Conservation (phyloP, 352 stramenopile species). For the Pythium sp. region DNA sequence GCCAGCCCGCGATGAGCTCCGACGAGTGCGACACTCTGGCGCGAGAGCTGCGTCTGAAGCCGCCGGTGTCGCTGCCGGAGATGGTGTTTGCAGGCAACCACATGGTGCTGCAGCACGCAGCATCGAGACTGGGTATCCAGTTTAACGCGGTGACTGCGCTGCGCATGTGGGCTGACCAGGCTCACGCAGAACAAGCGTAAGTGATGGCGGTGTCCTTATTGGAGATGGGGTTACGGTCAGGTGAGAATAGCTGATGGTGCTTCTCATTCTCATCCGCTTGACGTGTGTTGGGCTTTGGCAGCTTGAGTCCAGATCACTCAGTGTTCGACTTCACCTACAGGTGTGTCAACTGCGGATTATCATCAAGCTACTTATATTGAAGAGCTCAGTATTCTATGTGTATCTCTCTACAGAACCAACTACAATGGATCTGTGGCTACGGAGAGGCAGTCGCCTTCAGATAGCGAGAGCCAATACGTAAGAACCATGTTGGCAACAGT, state of each 20-base stretch:
- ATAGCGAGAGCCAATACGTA: conserved; percentile 4
- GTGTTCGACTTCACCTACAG: conserved; percentile 66
- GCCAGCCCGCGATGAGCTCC: conserved; percentile 43
- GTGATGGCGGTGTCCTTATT: conserved; percentile 6
- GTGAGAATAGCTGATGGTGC: not conserved
- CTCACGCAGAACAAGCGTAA: conserved; percentile 20
- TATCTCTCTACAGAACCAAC: conserved; percentile 22
- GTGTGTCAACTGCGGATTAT: conserved; percentile 10
- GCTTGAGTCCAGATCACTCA: conserved; percentile 27
- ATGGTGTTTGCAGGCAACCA: conserved; percentile 51
- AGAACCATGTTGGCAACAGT: not conserved
- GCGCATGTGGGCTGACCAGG: conserved; percentile 38
- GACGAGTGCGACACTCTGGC: conserved; percentile 28
- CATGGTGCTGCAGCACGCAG: conserved; percentile 29
- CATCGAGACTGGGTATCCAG: conserved; percentile 26
- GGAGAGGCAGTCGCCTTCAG: conserved; percentile 10
- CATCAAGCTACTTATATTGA: not conserved
- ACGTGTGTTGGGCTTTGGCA: conserved; percentile 5
- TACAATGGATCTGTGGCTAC: conserved; percentile 34
- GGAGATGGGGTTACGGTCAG: not conserved
- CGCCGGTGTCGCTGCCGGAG: conserved; percentile 47
- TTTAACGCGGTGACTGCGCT: conserved; percentile 46
- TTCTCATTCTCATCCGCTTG: not conserved
- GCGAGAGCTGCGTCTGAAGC: conserved; percentile 25
- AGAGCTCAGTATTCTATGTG: conserved; percentile 9